Conservation (phyloP, 2,329 filamentous ascomycete genomes). For the Mollisiaceae sp. region DNA sequence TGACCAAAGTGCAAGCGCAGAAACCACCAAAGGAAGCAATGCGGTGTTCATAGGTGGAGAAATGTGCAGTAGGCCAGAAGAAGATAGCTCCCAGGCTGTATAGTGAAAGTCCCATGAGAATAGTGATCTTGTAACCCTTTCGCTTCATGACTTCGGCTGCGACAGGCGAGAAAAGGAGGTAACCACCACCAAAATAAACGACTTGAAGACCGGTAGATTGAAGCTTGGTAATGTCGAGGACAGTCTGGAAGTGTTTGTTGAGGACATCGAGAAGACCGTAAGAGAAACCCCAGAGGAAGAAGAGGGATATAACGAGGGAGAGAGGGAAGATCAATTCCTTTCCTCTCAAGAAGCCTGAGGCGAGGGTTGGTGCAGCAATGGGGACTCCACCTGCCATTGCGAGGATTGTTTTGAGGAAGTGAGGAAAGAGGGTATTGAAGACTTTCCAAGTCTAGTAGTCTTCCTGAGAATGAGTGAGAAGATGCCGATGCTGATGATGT, state of each 20-base stretch:
- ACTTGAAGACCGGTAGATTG: conserved; percentile 72
- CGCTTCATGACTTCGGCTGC: conserved; percentile 75
- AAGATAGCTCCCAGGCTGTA: conserved; percentile 78
- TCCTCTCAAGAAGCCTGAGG: conserved; percentile 47
- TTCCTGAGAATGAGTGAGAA: conserved; percentile 15
- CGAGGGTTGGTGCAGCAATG: conserved; percentile 44
- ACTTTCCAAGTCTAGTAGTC: conserved; percentile 15
- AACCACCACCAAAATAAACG: conserved; percentile 73
- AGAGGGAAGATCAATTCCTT: conserved; percentile 53
- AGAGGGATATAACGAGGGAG: conserved; percentile 72
- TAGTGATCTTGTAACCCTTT: conserved; percentile 77
- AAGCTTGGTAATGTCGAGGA: conserved; percentile 62
- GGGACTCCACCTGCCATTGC: conserved; percentile 50
- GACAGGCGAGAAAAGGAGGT: conserved; percentile 70
- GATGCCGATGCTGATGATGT: conserved; percentile 26
- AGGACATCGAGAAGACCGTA: conserved; percentile 85
- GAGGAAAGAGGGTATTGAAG: conserved; percentile 12
- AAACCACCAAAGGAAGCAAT: conserved; percentile 77
- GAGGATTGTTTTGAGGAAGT: conserved; percentile 10
- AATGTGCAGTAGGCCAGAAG: conserved; percentile 82
- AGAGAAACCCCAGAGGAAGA: conserved; percentile 87
- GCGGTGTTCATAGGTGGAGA: conserved; percentile 57
- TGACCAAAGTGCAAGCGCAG: conserved; percentile 73
- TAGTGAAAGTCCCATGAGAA: conserved; percentile 75
- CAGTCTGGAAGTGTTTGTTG: conserved; percentile 71